These are phyloP conservation scores for Chaetoscypha palmicola DNA, from an alignment of 2,329 filamentous ascomycete genomes.

Conservation along the genomic window DNA sequence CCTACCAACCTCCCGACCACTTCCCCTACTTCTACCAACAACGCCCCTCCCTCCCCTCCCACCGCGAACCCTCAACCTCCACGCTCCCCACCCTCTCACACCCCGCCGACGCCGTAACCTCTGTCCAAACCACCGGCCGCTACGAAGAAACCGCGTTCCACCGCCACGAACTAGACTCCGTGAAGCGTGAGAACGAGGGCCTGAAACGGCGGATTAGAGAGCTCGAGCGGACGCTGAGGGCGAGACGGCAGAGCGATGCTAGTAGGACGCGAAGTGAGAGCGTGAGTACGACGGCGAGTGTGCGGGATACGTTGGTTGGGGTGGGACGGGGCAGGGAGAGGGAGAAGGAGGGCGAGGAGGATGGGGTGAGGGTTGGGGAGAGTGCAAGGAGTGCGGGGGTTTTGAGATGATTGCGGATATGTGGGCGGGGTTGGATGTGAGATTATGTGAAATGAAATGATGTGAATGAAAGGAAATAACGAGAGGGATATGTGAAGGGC, in stretches of 20 bases:
- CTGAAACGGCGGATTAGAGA: constrained; percentile 56
- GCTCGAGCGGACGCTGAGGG: constrained; percentile 46
- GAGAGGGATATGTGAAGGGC: too few relatives aligned
- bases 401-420: constrained; percentile 14
- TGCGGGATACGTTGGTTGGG: constrained; percentile 13
- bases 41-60: constrained; percentile 18
- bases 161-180: constrained; percentile 51
- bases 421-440: too few relatives aligned
- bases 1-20: constrained; percentile 27
- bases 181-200: constrained; percentile 57
- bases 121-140: constrained; percentile 50
- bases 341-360: constrained; percentile 42
- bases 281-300: constrained; percentile 45
- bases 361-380: constrained; percentile 54
- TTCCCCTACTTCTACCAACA: constrained; percentile 28
- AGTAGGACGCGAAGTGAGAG: constrained; percentile 46
- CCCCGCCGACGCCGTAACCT: constrained; percentile 27
- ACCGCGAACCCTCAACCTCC: constrained; percentile 24
- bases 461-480: too few relatives aligned
- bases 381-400: constrained; percentile 47
- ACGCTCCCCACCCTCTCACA: constrained; percentile 7
- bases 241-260: constrained; percentile 33
- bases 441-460: too few relatives aligned
- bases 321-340: constrained; percentile 32
- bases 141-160: constrained; percentile 58